These are phyloP conservation scores for Lentinula detonsa DNA, from an alignment of 768 basidiomycete species.

Conservation along the genomic window DNA sequence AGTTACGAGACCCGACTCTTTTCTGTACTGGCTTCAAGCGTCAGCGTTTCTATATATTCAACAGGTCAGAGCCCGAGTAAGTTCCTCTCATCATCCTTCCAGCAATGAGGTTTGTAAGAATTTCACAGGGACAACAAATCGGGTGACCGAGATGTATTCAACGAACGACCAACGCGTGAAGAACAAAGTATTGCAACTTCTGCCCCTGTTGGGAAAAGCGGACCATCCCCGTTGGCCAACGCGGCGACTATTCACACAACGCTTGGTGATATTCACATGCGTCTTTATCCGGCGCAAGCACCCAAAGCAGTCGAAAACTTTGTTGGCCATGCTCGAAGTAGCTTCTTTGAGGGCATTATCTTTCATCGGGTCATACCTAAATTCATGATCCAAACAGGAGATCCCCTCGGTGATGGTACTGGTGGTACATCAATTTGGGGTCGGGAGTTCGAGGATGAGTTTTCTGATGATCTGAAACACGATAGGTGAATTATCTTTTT, in stretches of 20 bases:
- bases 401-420: slow-evolving; percentile 85
- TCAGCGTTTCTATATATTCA: slow-evolving; percentile 92
- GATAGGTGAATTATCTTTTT: slow-evolving; percentile 57
- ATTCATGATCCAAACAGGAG: slow-evolving; percentile 97
- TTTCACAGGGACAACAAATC: slow-evolving; percentile 69
- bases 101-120: neutral
- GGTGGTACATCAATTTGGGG: slow-evolving; percentile 96
- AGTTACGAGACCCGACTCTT: slow-evolving; percentile 81
- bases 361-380: slow-evolving; percentile 98
- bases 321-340: slow-evolving; percentile 82
- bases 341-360: slow-evolving; percentile 88
- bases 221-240: slow-evolving; percentile 69
- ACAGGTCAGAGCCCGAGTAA: slow-evolving; percentile 83
- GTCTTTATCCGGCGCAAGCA: slow-evolving; percentile 84
- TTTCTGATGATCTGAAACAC: slow-evolving; percentile 82
- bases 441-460: slow-evolving; percentile 88
- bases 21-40: slow-evolving; percentile 93
- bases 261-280: slow-evolving; percentile 86
- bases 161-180: slow-evolving; percentile 94
- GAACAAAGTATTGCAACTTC: slow-evolving; percentile 84
- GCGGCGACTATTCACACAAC: slow-evolving; percentile 92
- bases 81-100: slow-evolving; percentile 19
- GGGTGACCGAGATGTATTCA: slow-evolving; percentile 94
- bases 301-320: slow-evolving; percentile 99
- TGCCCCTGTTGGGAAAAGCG: slow-evolving; percentile 38